Evolutionary conservation across 768 basidiomycete genomes (phyloP), one percentile per base, ranked within the genome.

Genomic region (Leccinum barrowsii): DNA sequence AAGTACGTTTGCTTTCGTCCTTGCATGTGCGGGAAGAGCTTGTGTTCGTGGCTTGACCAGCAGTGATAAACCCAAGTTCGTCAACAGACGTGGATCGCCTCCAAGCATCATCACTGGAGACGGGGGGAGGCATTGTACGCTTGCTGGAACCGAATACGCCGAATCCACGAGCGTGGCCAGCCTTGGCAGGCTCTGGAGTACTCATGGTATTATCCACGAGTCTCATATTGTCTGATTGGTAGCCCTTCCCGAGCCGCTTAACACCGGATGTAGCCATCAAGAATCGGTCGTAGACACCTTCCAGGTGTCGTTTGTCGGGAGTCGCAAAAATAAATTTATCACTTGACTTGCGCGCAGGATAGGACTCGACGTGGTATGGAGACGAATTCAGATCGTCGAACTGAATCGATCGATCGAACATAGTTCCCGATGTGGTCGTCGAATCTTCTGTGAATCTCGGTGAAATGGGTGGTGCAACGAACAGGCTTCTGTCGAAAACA

Each of bases 231-330:
- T 89, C 83, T 2, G 89, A 91, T 71, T 92, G 88, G 64, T 92
- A 92, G 7, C 91, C 90, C 65, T 83, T 85, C 4, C 91, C 91
- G 7, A 88, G 74, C 28, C 90, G 87, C 67, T 86, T 91, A 42
- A 93, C 90, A 26, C 87, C 87, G 2, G 85, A 82, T 1, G 88
- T 89, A 11, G 89, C 86, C 87, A 91, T 89, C 28, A 92, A 77
- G 76, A 92, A 87, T 44, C 87, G 83, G 63, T 93, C 91, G 60
- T 92, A 93, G 17, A 88, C 86, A 56, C 83, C 83, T 74, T 92
- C 90, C 26, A 89, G 66, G 49, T 80, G 82, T 44, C 80, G 84
- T 58, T 76, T 82, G 56, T 79, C 79, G 0, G 87, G 85, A 0
- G 85, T 80, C 58, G 86, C 83, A 10, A 80, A 66, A 19, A 67